Evolutionary conservation across 805 yeast genomes (phyloP), one percentile per base, ranked within the genome.

Genomic region (Candida qinlingensis): DNA sequence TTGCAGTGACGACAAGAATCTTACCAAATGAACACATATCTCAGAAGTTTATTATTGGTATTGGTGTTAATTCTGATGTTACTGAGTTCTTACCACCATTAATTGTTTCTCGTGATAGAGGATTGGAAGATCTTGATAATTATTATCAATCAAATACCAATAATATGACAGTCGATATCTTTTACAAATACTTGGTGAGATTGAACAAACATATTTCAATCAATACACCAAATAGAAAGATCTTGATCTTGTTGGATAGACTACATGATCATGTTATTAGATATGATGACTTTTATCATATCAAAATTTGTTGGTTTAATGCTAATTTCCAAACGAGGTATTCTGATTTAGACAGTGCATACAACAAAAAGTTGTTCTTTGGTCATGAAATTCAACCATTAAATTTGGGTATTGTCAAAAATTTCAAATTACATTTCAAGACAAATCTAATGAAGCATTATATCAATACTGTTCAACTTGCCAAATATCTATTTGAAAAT

Each of bases 251-350:
- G 30, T 42, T 69, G 36, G 74, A 71, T 55, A 54, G 62, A 37
- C 51, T 69, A 10, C 59, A 67, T 50, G 56, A 67, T 3, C 76
- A 72, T 53, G 63, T 68, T 35, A 54, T 69, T 13, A 69, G 72
- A 4, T 45, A 39, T 19, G 55, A 60, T 5, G 62, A 64, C 8
- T 55, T 70, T 7, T 28, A 49, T 2, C 59, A 63, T 45, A 58
- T 71, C 41, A 54, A 58, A 7, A 45, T 71, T 5, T 49, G 60
- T 6, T 72, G 66, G 55, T 62, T 39, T 50, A 41, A 47, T 33
- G 27, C 55, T 45, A 25, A 39, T 46, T 35, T 39, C 42, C 39
- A 48, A 49, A 37, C 51, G 46, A 25, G 42, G 48, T 54, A 41
- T 39, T 48, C 57, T 43, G 41, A 44, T 52, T 12, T 56, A 46